These are phyloP conservation scores for Alternaria sp. DNA, from an alignment of 2,329 filamentous ascomycete genomes.

Conservation along the genomic window DNA sequence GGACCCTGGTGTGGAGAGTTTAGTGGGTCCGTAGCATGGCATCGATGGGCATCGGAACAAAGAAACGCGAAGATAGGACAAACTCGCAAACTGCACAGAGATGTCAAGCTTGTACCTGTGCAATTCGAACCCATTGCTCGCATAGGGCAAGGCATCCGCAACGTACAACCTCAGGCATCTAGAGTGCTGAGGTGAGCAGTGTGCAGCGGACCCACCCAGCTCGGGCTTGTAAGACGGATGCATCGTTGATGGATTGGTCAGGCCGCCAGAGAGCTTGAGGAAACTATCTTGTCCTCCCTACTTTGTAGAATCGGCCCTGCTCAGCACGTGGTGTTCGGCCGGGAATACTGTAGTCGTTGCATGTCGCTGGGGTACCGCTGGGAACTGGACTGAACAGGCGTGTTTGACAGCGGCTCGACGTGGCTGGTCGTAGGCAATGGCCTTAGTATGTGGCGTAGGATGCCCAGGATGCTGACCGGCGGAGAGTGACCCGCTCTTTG, in stretches of 20 bases:
- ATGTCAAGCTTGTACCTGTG: not conserved
- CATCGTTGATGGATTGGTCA: not conserved
- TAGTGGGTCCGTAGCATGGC: not conserved
- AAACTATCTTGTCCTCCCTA: conserved; percentile 8
- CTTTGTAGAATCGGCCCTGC: not conserved
- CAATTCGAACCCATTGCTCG: not conserved
- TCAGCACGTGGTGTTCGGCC: conserved; percentile 11
- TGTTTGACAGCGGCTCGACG: not conserved
- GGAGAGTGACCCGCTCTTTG: conserved; percentile 13
- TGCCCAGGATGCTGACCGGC: conserved; percentile 13
- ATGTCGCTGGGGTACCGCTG: not conserved
- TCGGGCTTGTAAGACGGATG: conserved; percentile 8
- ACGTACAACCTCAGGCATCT: conserved; percentile 10
- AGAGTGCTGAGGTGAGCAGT: conserved; percentile 17
- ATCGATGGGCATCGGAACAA: conserved; percentile 1
- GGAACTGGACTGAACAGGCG: not conserved
- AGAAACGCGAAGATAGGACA: not conserved
- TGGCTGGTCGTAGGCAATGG: conserved; percentile 1
- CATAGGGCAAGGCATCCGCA: conserved; percentile 8
- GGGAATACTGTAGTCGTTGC: not conserved
- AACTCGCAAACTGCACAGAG: not conserved
- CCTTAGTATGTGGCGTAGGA: not conserved
- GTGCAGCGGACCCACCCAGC: conserved; percentile 1
- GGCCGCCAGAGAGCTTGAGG: not conserved
- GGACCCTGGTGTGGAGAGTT: conserved; percentile 10